Percentiles rank a stretch among this genome's conserved stretches.
These are phyloP conservation scores for Pistacia integerrima DNA, from an alignment of 345 rosid species.

Conservation along the genomic window DNA sequence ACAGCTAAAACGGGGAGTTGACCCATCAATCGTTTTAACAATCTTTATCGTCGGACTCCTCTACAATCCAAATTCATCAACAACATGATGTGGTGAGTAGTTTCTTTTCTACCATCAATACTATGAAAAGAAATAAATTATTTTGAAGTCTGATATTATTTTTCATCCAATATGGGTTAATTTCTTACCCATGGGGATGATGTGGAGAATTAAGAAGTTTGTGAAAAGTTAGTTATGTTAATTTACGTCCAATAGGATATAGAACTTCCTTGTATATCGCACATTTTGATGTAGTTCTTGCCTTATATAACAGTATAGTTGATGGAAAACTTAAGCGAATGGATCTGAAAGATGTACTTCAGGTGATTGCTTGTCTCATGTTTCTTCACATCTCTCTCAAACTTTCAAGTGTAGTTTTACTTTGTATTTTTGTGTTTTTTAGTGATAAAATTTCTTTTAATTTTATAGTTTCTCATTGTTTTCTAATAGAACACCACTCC, in stretches of 20 bases:
- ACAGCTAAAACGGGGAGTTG: slow-evolving; percentile 91
- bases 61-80: slow-evolving; percentile 95
- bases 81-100: slow-evolving; percentile 94
- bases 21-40: slow-evolving; percentile 77
- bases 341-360: slow-evolving; percentile 87
- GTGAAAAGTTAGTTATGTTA: not conserved
- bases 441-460: not conserved
- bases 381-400: not conserved
- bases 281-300: slow-evolving; percentile 10
- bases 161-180: not conserved
- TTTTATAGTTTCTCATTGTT: not conserved
- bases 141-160: not conserved
- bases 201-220: not conserved
- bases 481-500: no score
- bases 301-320: slow-evolving; percentile 58
- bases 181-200: not conserved
- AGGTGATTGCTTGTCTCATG: slow-evolving; percentile 48
- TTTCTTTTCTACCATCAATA: slow-evolving; percentile 5
- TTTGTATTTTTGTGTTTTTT: not conserved
- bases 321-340: slow-evolving; percentile 89
- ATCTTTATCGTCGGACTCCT: slow-evolving; percentile 83
- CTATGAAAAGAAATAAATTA: no score
- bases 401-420: not conserved
- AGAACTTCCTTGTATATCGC: not conserved
- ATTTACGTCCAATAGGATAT: not conserved